These are phyloP conservation scores for Bacidia gigantensis DNA, from an alignment of 495 filamentous ascomycete genomes.

Conservation along the genomic window DNA sequence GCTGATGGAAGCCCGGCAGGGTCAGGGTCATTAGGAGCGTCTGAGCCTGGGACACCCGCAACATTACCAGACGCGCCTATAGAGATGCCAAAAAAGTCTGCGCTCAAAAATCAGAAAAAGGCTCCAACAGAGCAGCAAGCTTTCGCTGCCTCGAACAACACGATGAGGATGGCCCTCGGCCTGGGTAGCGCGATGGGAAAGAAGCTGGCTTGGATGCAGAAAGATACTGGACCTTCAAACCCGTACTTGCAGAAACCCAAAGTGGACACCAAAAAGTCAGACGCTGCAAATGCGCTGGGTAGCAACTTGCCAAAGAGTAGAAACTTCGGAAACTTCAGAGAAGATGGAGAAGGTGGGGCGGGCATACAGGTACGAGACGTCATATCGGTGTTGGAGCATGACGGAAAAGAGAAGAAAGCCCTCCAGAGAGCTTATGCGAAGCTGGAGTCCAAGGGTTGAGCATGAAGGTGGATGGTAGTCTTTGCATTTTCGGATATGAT, in stretches of 20 bases:
- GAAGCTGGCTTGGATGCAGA: conserved; percentile 19
- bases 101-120: conserved; percentile 38
- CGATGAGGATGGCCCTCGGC: conserved; percentile 19
- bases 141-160: conserved; percentile 23
- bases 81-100: conserved; percentile 38
- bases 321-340: conserved; percentile 31
- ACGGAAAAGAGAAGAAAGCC: conserved; percentile 23
- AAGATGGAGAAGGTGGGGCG: conserved; percentile 33
- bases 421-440: conserved; percentile 15
- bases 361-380: conserved; percentile 38
- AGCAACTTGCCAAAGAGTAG: conserved; percentile 5
- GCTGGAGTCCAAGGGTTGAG: not conserved
- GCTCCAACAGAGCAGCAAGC: conserved; percentile 34
- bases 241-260: conserved; percentile 8
- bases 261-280: not conserved
- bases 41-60: conserved; percentile 26
- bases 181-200: conserved; percentile 14
- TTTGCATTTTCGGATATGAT: not conserved
- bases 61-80: conserved; percentile 31
- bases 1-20: conserved; percentile 17
- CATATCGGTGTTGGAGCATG: conserved; percentile 36
- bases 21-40: conserved; percentile 25
- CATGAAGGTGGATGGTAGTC: not conserved
- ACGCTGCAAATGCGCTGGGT: conserved; percentile 1
- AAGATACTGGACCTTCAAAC: conserved; percentile 7